These are phyloP conservation scores for Hypseocharis bilobata DNA, from an alignment of 441 rosid species.

Conservation along the genomic window DNA sequence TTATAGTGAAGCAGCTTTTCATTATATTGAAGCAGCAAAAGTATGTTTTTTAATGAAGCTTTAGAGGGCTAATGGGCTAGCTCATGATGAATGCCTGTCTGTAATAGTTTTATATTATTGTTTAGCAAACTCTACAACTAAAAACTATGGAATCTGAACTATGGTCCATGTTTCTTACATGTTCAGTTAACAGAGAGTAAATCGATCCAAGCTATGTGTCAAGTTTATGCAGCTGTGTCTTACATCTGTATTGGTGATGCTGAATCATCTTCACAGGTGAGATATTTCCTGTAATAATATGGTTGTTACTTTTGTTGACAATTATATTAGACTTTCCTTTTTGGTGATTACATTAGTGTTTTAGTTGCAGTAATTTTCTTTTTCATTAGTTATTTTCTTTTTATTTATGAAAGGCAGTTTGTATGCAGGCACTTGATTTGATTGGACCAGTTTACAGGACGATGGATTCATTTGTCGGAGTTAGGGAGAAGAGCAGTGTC, in stretches of 20 bases:
- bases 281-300: constrained; percentile 17
- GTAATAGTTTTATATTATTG: neutral
- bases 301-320: neutral
- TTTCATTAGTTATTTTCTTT: constrained; percentile 8
- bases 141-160: neutral
- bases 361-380: neutral
- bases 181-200: constrained; percentile 74
- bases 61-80: neutral
- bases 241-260: constrained; percentile 83
- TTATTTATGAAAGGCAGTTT: constrained; percentile 16
- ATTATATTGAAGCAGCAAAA: constrained; percentile 79
- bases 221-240: constrained; percentile 83
- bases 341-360: neutral
- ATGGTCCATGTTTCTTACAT: constrained; percentile 8
- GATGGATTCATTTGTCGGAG: constrained; percentile 77
- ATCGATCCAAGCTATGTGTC: constrained; percentile 83
- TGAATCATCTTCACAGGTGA: constrained; percentile 83
- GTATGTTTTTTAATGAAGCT: constrained; percentile 26
- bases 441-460: constrained; percentile 71
- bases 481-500: constrained; percentile 76
- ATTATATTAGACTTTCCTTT: too few species aligned
- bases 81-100: too few species aligned
- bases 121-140: constrained; percentile 9
- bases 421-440: constrained; percentile 73
- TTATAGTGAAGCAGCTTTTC: constrained; percentile 84